Percentiles rank a stretch among this genome's conserved stretches.
phyloP scores from a whole-genome alignment of 106 monocot species.

The Alisma plantagoaquatica region DNA sequence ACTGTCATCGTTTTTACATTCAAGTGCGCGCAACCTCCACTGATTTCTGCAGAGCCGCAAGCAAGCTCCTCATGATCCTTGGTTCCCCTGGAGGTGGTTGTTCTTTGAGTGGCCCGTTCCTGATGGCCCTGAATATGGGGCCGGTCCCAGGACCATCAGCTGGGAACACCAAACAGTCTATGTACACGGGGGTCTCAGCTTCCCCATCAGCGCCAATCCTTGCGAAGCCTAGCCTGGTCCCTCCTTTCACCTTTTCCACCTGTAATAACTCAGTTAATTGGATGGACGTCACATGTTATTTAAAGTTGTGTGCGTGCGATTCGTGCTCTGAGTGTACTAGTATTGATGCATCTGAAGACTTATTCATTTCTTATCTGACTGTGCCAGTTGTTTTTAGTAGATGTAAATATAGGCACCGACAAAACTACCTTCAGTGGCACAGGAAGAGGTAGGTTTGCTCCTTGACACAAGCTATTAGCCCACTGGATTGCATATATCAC shows the following conservation, averaged over 20 bases:
- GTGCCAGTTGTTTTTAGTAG: not conserved
- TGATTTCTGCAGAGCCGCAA: constrained; percentile 67
- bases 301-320: too few relatives aligned
- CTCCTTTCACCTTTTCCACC: constrained; percentile 83
- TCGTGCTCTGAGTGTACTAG: too few relatives aligned
- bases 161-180: constrained; percentile 77
- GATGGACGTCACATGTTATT: too few relatives aligned
- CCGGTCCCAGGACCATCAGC: constrained; percentile 12
- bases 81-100: constrained; percentile 58
- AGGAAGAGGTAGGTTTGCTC: constrained; percentile 78
- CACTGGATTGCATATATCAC: constrained; percentile 30
- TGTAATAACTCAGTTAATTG: too few relatives aligned
- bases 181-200: constrained; percentile 57
- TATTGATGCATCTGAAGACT: not conserved
- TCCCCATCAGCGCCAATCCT: constrained; percentile 40
- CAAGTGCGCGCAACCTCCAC: constrained; percentile 45
- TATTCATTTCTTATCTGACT: not conserved
- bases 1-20: too few relatives aligned
- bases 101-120: constrained; percentile 58
- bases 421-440: constrained; percentile 63
- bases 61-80: constrained; percentile 89
- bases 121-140: constrained; percentile 58
- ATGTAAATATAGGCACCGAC: not conserved
- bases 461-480: constrained; percentile 92
- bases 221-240: constrained; percentile 62